Evolutionary conservation across 1,284 basidiomycete species (phyloP), one percentile per base, ranked within the genome.

Genomic region (Cutaneotrichosporon cutaneum): DNA sequence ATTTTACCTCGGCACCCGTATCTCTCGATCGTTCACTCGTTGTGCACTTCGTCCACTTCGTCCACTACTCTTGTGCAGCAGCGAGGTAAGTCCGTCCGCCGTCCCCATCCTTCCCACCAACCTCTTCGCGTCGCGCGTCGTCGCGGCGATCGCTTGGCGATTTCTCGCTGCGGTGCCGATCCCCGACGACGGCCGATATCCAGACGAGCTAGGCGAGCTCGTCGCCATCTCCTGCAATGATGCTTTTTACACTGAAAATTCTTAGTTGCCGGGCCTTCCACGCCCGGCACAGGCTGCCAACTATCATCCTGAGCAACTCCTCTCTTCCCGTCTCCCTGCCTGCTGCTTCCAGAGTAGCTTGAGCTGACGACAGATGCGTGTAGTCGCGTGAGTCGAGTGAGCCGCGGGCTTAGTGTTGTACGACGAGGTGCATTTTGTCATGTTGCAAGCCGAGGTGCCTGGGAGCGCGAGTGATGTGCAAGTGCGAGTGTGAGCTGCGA

Each of bases 221-320:
- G 26, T 42, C 36, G 24, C 2, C 18, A 8, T 7, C 22, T n/a
- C 10, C 8, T 33, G 54, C 54, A 18, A 42, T 56, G 54, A 56
- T 56, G 54, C 27, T 47, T 56, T 56, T 45, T 56, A 56, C 54
- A 56, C 54, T 56, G 54, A 56, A 56, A 56, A 56, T 56, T 45
- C 54, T 45, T 18, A 56, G 54, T 5, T 26, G 18, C 18, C 36
- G 42, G 18, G 24, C 42, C 24, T 32, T 30, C 48, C 26, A 51
- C 48, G 39, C 39, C 36, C 13, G 33, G 36, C 24, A 5, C 30
- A 45, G 54, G 54, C 54, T 56, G 54, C 26, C 54, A 56, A 27
- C n/a, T 56, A 44, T 33, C 36, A 30, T 32, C 54, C 54, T 56
- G 54, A 56, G 54, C 54, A 30, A 44, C 16, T 35, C 6, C 13